Evolutionary conservation across 257 asterid species (phyloP).

Genomic region (Craterostigma plantagineum): DNA sequence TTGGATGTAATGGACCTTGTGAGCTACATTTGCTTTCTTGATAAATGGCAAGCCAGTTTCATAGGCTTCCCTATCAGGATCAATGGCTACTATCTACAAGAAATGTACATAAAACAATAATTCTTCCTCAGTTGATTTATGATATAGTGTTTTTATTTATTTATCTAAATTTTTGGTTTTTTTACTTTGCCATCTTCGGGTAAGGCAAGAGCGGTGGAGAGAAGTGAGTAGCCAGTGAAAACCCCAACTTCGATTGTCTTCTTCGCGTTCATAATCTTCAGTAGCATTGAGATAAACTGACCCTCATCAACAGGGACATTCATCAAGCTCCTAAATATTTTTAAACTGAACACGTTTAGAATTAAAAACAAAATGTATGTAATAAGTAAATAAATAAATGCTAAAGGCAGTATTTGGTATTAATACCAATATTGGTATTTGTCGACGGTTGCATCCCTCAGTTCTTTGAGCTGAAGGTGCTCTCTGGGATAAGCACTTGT

Average conservation of each 20-base stretch:
- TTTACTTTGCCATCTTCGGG: conserved; percentile 34
- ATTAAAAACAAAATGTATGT: neutral
- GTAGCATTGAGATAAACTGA: conserved; percentile 26
- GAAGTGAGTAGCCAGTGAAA: conserved; percentile 46
- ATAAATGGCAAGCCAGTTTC: conserved; percentile 38
- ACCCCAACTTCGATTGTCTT: conserved; percentile 42
- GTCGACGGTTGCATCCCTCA: conserved; percentile 27
- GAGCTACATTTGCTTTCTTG: conserved; percentile 26
- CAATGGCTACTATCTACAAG: conserved; percentile 31
- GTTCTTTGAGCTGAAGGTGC: conserved; percentile 38
- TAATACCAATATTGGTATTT: conserved; percentile 24
- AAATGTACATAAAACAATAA: neutral
- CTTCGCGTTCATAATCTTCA: conserved; percentile 41
- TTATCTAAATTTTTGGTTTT: neutral
- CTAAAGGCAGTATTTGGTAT: neutral
- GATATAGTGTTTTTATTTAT: neutral
- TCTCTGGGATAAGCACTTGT: conserved; percentile 46
- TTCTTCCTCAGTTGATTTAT: neutral
- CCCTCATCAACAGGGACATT: conserved; percentile 51
- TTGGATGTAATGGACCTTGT: conserved; percentile 28
- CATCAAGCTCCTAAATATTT: conserved; percentile 37
- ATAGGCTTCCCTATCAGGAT: conserved; percentile 31
- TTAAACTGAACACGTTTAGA: conserved; percentile 10
- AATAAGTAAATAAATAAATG: neutral
- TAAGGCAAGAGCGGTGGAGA: conserved; percentile 40